Conservation (phyloP, 2,329 filamentous ascomycete genomes). For the Ascochyta lentis region DNA sequence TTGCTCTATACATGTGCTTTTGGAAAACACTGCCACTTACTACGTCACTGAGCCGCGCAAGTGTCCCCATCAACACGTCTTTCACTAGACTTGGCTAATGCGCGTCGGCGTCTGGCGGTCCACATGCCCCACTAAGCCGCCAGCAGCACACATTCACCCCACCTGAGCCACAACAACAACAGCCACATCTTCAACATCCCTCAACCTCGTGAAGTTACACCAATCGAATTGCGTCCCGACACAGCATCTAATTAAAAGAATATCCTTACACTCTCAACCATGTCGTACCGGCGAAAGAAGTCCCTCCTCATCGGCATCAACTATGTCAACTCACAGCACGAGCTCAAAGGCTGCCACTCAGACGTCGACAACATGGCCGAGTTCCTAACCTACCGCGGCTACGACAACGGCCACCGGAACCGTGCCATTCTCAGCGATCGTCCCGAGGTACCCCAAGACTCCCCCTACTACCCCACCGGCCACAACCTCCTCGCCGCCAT, state of each 20-base stretch:
- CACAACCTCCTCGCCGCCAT: constrained; percentile 61
- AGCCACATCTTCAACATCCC: constrained; percentile 3
- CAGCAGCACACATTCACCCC: constrained; percentile 32
- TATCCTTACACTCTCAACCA: no score
- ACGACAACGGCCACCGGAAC: constrained; percentile 49
- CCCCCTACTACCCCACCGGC: constrained; percentile 49
- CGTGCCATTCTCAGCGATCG: constrained; percentile 56
- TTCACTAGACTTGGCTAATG: constrained; percentile 5
- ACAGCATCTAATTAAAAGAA: no score
- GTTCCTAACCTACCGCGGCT: constrained; percentile 54
- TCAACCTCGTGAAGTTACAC: background rate
- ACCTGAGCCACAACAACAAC: constrained; percentile 21
- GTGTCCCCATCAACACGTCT: background rate
- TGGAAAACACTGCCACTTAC: no score
- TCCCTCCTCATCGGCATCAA: constrained; percentile 63
- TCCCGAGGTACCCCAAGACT: constrained; percentile 35
- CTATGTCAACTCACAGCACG: constrained; percentile 54
- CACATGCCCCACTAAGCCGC: constrained; percentile 15
- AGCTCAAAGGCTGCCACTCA: constrained; percentile 57
- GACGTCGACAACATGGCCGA: constrained; percentile 59
- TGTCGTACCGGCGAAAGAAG: constrained; percentile 42
- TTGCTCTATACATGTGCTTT: no score
- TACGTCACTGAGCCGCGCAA: constrained; percentile 3
- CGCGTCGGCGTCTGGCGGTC: constrained; percentile 1
- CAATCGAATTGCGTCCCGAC: background rate